phyloP scores from a whole-genome alignment of 306 rosid genomes.

The Acmispon strigosus region DNA sequence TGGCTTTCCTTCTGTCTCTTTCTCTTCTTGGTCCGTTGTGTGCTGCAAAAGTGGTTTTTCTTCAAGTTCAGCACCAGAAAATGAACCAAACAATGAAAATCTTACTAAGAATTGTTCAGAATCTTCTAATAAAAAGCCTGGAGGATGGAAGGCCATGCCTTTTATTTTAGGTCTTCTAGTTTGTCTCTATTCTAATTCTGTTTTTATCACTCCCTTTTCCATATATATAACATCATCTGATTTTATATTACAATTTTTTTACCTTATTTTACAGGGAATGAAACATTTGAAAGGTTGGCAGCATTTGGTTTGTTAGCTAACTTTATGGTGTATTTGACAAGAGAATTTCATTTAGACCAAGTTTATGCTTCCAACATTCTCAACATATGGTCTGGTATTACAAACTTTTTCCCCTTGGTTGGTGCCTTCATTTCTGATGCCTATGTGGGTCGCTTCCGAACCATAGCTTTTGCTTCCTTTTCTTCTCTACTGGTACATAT shows the following conservation, averaged over 20 bases:
- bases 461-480: slow-evolving; percentile 66
- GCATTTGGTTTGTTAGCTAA: slow-evolving; percentile 62
- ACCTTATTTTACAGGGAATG: slow-evolving; percentile 49
- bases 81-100: slow-evolving; percentile 1
- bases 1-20: background rate
- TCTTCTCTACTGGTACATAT: slow-evolving; percentile 40
- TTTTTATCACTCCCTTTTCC: background rate
- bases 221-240: background rate
- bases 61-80: slow-evolving; percentile 4
- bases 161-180: slow-evolving; percentile 52
- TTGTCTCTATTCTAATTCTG: background rate
- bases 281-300: slow-evolving; percentile 79
- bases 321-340: slow-evolving; percentile 71
- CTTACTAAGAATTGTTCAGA: background rate
- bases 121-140: slow-evolving; percentile 35
- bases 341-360: slow-evolving; percentile 58
- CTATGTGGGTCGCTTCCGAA: slow-evolving; percentile 61
- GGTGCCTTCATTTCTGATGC: slow-evolving; percentile 89
- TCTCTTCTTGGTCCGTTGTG: background rate
- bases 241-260: background rate
- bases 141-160: slow-evolving; percentile 91
- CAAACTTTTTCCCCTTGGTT: slow-evolving; percentile 57
- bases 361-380: slow-evolving; percentile 59
- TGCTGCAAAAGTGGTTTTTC: slow-evolving; percentile 15
- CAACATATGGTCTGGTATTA: slow-evolving; percentile 53